Base-by-base conservation (phyloP, 441 rosid species). In the Theobroma grandiflorum region DNA sequence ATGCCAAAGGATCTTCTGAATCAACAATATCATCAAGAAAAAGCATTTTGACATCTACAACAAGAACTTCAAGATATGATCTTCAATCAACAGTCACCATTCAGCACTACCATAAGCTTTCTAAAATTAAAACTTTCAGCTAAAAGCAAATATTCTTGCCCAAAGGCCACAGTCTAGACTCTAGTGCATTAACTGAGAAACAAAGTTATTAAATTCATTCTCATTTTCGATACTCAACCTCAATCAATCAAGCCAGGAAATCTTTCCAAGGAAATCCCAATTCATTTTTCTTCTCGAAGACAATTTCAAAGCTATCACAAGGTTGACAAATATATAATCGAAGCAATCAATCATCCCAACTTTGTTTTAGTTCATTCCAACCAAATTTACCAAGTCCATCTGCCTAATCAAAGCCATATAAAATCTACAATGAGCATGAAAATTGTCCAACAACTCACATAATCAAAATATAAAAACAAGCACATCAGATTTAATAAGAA, bases 261-360 rank as follows among this genome's bases (percentile, higher is more conserved):
- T 26, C 1, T 26, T 26, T 26, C 64, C 26, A 59, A 33, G 4
- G 10, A 43, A 7, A 43, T 7, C 62, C 16, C 62, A 18, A 4
- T 14, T 14, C 10, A 52, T 72, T 6, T 38, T 45, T 33, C 73
- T 31, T 49, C 42, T 71, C 40, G 47, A 47, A 26, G 11, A 68
- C 31, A 43, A 67, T 20, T 20, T 4, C 55, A 47, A 69, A 45
- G 74, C 45, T 50, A 33, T 26, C 52, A 50, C 45, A 49, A 71
- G 59, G 43, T 71, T 49, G 26, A 31, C 42, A 31, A 71, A 52
- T 6, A 6, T 66, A 18, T 35, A 35, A 52, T 18, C 11, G 49
- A 14, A 72, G 64, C n/a, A 72, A 50, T 50, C 74, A 71, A 71
- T 50, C 42, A 31, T 71, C 74, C 49, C 35, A 49, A 26, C 43